phyloP scores from a whole-genome alignment of 2,329 filamentous ascomycete genomes.

The Leptographium galeiforme region DNA sequence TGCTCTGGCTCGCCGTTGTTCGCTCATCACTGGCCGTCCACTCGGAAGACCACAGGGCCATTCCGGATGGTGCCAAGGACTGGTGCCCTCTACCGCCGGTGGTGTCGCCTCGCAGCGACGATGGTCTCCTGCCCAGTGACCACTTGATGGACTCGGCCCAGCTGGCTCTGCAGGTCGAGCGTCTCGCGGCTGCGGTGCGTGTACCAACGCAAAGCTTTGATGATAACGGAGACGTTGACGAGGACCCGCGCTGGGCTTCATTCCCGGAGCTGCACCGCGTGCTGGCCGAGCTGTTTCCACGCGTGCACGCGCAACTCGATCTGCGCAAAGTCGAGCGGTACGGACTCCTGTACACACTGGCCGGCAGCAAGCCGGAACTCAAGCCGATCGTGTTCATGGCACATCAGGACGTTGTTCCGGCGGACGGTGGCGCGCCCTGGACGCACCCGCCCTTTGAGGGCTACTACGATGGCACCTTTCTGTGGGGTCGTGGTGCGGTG shows the following conservation, averaged over 20 bases:
- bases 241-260: conserved; percentile 44
- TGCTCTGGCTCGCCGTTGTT: too few relatives aligned
- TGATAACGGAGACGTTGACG: conserved; percentile 35
- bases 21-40: too few relatives aligned
- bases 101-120: background rate
- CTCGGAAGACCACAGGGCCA: too few relatives aligned
- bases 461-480: conserved; percentile 38
- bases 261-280: conserved; percentile 39
- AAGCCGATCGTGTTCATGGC: conserved; percentile 47
- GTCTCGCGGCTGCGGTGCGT: conserved; percentile 17
- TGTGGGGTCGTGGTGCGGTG: conserved; percentile 48
- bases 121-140: background rate
- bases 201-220: conserved; percentile 19
- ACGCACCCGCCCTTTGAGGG: conserved; percentile 45
- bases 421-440: conserved; percentile 39
- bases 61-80: background rate
- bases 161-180: conserved; percentile 8
- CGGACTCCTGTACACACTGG: conserved; percentile 44
- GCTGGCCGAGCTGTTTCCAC: conserved; percentile 36
- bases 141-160: background rate
- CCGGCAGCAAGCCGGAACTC: conserved; percentile 31
- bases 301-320: conserved; percentile 22
- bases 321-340: conserved; percentile 45
- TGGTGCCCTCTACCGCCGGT: conserved; percentile 8
- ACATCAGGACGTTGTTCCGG: conserved; percentile 51